These are phyloP conservation scores for Ophiognomonia clavigignenti-juglandacearum DNA, from an alignment of 2,329 filamentous ascomycete genomes.

Conservation along the genomic window DNA sequence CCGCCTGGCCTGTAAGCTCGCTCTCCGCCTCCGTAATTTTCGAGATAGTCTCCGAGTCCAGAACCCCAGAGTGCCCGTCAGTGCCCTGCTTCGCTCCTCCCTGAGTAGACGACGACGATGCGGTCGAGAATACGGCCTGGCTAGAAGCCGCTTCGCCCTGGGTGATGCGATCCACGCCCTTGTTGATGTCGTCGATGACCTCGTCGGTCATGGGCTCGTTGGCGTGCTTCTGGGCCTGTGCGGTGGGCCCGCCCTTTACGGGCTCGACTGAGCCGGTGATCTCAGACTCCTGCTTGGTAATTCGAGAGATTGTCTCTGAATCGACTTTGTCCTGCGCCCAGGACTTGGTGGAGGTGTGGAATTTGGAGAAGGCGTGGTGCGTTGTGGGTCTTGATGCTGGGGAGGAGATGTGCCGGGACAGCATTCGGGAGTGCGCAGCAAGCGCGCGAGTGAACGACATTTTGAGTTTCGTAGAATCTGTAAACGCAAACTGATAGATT, in stretches of 20 bases:
- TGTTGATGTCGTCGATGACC: conserved; percentile 33
- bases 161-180: conserved; percentile 33
- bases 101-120: conserved; percentile 24
- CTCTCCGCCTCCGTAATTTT: conserved; percentile 35
- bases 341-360: conserved; percentile 11
- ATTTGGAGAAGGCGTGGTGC: not conserved
- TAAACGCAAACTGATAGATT: no score
- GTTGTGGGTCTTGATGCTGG: not conserved
- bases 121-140: conserved; percentile 30
- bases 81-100: not conserved
- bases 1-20: conserved; percentile 28
- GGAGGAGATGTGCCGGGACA: not conserved
- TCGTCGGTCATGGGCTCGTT: conserved; percentile 23
- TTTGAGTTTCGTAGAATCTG: no score
- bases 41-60: conserved; percentile 29
- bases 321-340: conserved; percentile 18
- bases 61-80: conserved; percentile 17
- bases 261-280: conserved; percentile 31
- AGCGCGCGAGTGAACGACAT: conserved; percentile 1
- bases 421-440: not conserved
- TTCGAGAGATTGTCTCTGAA: conserved; percentile 31
- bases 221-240: conserved; percentile 32
- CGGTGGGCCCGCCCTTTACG: conserved; percentile 31
- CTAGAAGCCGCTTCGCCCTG: conserved; percentile 23
- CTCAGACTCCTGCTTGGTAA: conserved; percentile 34